Evolutionary conservation across 2,329 filamentous ascomycete species (phyloP), one percentile per base, ranked within the genome.

Genomic region (Sphaerulina populicola): DNA sequence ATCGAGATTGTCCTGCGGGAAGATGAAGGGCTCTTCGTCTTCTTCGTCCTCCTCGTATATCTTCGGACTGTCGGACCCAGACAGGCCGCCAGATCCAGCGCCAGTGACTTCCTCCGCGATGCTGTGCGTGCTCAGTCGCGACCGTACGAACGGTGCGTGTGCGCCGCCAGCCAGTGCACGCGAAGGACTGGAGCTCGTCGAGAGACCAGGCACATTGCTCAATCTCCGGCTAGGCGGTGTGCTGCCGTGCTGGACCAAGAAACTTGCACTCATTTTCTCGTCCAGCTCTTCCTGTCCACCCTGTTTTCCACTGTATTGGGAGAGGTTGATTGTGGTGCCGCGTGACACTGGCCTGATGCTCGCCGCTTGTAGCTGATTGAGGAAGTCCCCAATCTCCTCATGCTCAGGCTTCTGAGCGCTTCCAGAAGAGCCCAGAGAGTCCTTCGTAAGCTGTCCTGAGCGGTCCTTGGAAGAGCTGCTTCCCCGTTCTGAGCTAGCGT

Each of bases 81-180:
- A 54, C 4, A 57, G 56, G 6, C 48, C 57, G 23, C 55, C 53
- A 10, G 55, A 59, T 59, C 6, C 8, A 35, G 47, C 66, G 60
- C 52, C 63, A 61, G 56, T 57, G 65, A 53, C 62, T 66, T 57
- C 59, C 65, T 88, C 85, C 39, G 82, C 82, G 54, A 93, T 88
- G 46, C 87, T 93, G 64, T 94, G 90, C 56, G 93, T 88, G 64
- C 88, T 94, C 18, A 98, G 73, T n/a, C 93, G 80, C 6, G 90
- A 96, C 15, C 91, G 91, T 27, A 97, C 88, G 9, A 90, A 89
- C 3, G 93, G 93, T 0, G 89, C 94, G 64, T 97, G 90, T 1
- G 90, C 88, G 8, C 46, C 46, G 18, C 46, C 46, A 31, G 46
- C 46, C 0, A 95, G 64, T 91, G 88, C 8, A 86, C 73, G 60